A percentile compares a stretch with the other conserved stretches of the same genome.
phyloP scores from a whole-genome alignment of 371 early-diverging fungal genomes.

The Mortierella sp. region DNA sequence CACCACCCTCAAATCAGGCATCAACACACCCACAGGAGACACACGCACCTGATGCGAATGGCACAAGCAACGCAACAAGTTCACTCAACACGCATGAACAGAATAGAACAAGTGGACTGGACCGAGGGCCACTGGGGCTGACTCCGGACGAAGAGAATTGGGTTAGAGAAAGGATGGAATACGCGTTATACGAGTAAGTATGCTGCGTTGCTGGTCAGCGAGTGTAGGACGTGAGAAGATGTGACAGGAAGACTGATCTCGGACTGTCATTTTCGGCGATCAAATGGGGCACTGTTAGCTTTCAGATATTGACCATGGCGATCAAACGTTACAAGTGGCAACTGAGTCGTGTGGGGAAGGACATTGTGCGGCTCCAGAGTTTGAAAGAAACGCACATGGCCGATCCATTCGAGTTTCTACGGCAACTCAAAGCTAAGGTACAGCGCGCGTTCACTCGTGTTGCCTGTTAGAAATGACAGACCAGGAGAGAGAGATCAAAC shows the following conservation, averaged over 20 bases:
- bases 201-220: neutral
- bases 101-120: slow-evolving; percentile 18
- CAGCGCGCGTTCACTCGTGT: too few species aligned
- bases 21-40: neutral
- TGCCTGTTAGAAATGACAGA: too few species aligned
- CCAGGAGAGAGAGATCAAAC: too few species aligned
- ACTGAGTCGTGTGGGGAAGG: slow-evolving; percentile 58
- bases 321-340: slow-evolving; percentile 57
- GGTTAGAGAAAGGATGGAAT: slow-evolving; percentile 49
- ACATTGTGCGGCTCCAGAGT: slow-evolving; percentile 55
- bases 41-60: slow-evolving; percentile 6
- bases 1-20: neutral
- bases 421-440: slow-evolving; percentile 60
- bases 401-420: slow-evolving; percentile 63
- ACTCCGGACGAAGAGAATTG: slow-evolving; percentile 44
- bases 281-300: slow-evolving; percentile 9
- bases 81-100: slow-evolving; percentile 1
- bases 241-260: too few species aligned
- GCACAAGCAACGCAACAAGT: slow-evolving; percentile 2
- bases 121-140: slow-evolving; percentile 45
- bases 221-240: too few species aligned
- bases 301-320: slow-evolving; percentile 37
- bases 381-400: slow-evolving; percentile 61
- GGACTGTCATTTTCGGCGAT: neutral
- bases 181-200: slow-evolving; percentile 50